Conservation (phyloP, 495 filamentous ascomycete genomes). For the Podospora anserina region DNA sequence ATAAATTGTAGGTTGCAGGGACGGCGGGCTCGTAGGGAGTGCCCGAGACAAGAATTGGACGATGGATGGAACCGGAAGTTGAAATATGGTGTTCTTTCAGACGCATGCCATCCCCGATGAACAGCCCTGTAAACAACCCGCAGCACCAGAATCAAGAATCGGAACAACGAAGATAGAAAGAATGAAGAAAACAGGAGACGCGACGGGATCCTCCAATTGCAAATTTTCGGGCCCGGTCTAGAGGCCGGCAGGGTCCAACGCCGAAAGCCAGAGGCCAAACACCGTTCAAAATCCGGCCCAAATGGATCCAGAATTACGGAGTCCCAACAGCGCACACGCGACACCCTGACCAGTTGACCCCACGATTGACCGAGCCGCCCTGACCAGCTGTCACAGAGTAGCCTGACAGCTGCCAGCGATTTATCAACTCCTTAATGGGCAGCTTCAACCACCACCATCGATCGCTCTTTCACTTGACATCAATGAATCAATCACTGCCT, state of each 20-base stretch:
- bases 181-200: not conserved
- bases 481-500: not conserved
- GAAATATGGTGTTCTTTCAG: not conserved
- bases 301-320: constrained; percentile 12
- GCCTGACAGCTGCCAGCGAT: not conserved
- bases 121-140: not conserved
- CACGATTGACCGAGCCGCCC: not conserved
- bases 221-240: constrained; percentile 8
- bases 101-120: not conserved
- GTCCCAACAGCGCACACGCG: not conserved
- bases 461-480: not conserved
- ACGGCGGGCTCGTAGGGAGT: not conserved
- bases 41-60: not conserved
- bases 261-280: not conserved
- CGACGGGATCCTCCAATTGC: not conserved
- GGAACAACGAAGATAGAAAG: not conserved
- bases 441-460: not conserved
- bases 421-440: not conserved
- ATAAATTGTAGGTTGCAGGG: not conserved
- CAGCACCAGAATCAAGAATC: too few relatives aligned
- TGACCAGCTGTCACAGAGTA: not conserved
- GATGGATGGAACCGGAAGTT: too few relatives aligned
- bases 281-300: not conserved
- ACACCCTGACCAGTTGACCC: not conserved
- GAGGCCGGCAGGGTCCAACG: constrained; percentile 5